Evolutionary conservation across 192 early-diverging fungal genomes (phyloP), one percentile per base, ranked within the genome.

Genomic region (Cladochytrium replicatum): DNA sequence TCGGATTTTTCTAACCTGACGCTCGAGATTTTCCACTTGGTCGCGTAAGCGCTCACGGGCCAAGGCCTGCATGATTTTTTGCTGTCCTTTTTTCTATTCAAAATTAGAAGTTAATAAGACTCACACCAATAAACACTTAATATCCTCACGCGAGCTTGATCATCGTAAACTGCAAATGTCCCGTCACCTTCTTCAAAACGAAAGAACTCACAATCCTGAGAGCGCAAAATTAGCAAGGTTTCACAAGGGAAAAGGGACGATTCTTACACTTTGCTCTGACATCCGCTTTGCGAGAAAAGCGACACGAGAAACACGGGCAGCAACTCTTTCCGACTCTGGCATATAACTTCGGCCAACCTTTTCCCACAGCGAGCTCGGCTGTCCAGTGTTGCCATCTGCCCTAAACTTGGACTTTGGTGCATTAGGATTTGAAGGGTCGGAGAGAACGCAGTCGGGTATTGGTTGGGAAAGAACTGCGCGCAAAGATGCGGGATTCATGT

Each of bases 21-120:
- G 6, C 48, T 75, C 65, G 13, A 75, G 43, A 13, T 44, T 49
- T 17, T 31, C 29, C 5, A 70, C 57, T 59, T 75, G 64, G 39
- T 55, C 50, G 50, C 61, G 61, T 15, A 75, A 42, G n/a, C 62
- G 58, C 32, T 75, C 60, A 1, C 66, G 43, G 6, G 72, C 72
- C 13, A 75, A 37, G 13, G 57, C 58, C 48, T 62, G 52, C 55
- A 63, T 63, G 3, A 60, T 17, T 39, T 48, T 50, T 9, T 63
- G 60, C 46, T 43, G 27, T 6, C 50, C 55, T 34, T 39, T 27
- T 15, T 46, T 27, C 48, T 60, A 26, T 58, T 1, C 54, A 46
- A 39, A 45, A 11, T 17, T 13, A 19, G n/a, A n/a, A n/a, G n/a
- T n/a, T n/a, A n/a, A n/a, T 13, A 25, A 4, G 39, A 48, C n/a